Evolutionary conservation across 2,329 filamentous ascomycete species (phyloP), one percentile per base, ranked within the genome.

Genomic region (Scopulariopsis brevicaulis): DNA sequence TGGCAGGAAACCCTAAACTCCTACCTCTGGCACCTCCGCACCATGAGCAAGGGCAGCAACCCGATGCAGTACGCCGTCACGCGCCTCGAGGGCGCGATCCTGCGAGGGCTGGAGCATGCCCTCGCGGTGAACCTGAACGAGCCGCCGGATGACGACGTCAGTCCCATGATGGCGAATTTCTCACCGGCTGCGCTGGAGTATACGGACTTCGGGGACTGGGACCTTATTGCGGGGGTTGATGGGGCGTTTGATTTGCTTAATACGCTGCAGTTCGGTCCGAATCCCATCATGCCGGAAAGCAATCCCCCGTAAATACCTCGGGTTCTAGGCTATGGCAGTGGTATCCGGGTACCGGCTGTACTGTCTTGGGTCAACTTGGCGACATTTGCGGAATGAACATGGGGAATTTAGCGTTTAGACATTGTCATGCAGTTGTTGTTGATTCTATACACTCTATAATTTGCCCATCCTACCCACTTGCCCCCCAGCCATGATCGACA

Each of bases 21-120:
- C 8, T 70, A 69, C 53, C 65, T 69, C 4, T 70, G 68, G 68
- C 67, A 65, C 28, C 62, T 70, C 57, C 66, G 70, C 51, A 68
- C 66, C 57, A 69, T 68, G 65, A 71, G 69, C 64, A 71, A 72
- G 59, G 67, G 66, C 53, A 65, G 66, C 57, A 66, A 70, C 28
- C 69, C 69, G 2, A 71, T 71, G 64, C 65, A 66, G 48, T 71
- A 71, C 54, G 69, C 69, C 8, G 69, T 70, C 20, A 71, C 71
- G 57, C 66, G 69, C 8, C 65, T 71, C 5, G 69, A 71, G 54
- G 69, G 69, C 35, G 68, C 67, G n/a, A 70, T 71, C 53, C 61
- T 71, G 37, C 67, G 69, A n/a, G 69, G 69, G 1, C 61, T 71
- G 4, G 69, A 71, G 62, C 69, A 71, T 59, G 67, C 69, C 1